Evolutionary conservation across 164 flowering plant genomes (phyloP).

Genomic region (Euptelea pleiosperma): DNA sequence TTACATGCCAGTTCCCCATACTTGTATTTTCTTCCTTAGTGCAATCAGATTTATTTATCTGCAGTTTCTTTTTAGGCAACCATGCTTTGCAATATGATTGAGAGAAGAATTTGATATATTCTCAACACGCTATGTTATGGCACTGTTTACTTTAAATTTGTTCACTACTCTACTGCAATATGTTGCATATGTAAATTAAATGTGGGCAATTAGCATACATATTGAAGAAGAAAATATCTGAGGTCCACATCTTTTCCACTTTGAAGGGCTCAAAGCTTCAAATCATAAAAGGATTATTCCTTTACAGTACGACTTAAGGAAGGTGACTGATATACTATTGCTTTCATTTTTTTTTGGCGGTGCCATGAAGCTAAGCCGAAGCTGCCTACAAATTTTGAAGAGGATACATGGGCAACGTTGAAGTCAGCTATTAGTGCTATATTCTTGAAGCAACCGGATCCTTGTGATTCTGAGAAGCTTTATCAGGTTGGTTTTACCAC

Average conservation of each 20-base stretch:
- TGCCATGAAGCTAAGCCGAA: slow-evolving; percentile 69
- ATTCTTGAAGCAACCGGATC: slow-evolving; percentile 80
- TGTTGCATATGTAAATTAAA: too few relatives aligned
- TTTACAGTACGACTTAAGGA: neutral
- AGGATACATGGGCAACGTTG: slow-evolving; percentile 86
- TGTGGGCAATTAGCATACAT: too few relatives aligned
- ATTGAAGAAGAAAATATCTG: neutral
- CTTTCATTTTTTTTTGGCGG: slow-evolving; percentile 13
- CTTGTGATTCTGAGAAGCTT: slow-evolving; percentile 83
- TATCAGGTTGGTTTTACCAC: slow-evolving; percentile 56
- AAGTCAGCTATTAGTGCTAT: slow-evolving; percentile 91
- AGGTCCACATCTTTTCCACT: neutral
- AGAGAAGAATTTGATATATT: too few relatives aligned
- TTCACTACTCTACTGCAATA: too few relatives aligned
- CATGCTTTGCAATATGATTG: too few relatives aligned
- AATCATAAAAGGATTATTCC: neutral
- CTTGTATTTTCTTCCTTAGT: too few relatives aligned
- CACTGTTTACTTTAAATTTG: too few relatives aligned
- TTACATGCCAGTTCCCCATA: too few relatives aligned
- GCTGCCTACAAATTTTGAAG: slow-evolving; percentile 84
- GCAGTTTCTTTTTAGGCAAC: too few relatives aligned
- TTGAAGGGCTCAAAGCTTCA: neutral
- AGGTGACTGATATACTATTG: neutral
- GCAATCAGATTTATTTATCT: too few relatives aligned
- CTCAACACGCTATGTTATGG: too few relatives aligned